Percentiles rank a stretch among this genome's conserved stretches.
phyloP scores from a whole-genome alignment of 352 stramenopile species.

The Pythium graminicola region DNA sequence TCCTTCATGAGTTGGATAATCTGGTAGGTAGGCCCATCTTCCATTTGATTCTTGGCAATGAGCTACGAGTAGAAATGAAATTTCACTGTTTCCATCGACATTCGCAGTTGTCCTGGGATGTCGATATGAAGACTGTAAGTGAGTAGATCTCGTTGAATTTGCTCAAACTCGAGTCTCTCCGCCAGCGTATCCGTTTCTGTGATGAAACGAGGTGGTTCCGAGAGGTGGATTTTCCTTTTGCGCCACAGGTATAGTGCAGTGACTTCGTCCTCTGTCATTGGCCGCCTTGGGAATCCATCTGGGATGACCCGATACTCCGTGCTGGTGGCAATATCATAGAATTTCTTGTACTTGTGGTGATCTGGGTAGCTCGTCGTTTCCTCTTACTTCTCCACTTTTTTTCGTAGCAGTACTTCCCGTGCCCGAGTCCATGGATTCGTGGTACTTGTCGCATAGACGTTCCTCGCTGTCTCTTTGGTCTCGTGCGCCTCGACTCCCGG shows the following conservation, averaged over 20 bases:
- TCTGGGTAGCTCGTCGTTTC: neutral
- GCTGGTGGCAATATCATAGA: neutral
- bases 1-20: constrained; percentile 5
- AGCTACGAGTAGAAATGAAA: constrained; percentile 8
- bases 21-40: neutral
- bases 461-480: neutral
- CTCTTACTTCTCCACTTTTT: neutral
- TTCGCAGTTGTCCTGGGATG: neutral
- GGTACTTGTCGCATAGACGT: neutral
- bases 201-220: constrained; percentile 1
- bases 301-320: constrained; percentile 1
- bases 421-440: neutral
- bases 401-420: neutral
- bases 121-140: constrained; percentile 6
- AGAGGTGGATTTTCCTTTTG: neutral
- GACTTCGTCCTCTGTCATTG: neutral
- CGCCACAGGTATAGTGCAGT: constrained; percentile 4
- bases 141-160: constrained; percentile 1
- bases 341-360: neutral
- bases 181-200: constrained; percentile 10
- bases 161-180: neutral
- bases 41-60: constrained; percentile 2
- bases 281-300: neutral
- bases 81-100: constrained; percentile 2
- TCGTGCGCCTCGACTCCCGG: neutral